These are phyloP conservation scores for Pachysandra terminalis DNA, from an alignment of 164 flowering plant genomes.

Conservation along the genomic window DNA sequence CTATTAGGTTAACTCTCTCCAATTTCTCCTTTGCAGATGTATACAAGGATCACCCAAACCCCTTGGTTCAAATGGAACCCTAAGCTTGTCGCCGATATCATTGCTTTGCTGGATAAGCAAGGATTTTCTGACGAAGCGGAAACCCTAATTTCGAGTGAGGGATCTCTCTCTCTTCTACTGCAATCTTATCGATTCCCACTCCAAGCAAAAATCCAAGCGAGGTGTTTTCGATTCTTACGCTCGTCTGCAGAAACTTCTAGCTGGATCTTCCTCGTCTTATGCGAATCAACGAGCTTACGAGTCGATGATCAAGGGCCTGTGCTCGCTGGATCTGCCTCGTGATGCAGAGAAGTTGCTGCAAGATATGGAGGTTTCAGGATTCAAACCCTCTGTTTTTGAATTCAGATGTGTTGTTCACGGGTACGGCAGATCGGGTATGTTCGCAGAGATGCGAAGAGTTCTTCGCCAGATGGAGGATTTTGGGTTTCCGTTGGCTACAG, in stretches of 20 bases:
- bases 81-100: conserved; percentile 53
- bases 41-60: conserved; percentile 45
- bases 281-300: conserved; percentile 42
- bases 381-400: conserved; percentile 50
- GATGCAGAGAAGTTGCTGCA: conserved; percentile 56
- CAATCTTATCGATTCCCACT: conserved; percentile 44
- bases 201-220: conserved; percentile 33
- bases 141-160: conserved; percentile 37
- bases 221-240: conserved; percentile 37
- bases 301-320: conserved; percentile 50
- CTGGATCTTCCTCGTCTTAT: conserved; percentile 33
- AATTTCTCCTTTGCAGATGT: conserved; percentile 40
- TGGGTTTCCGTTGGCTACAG: conserved; percentile 52
- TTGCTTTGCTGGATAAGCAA: conserved; percentile 47
- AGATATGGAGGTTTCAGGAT: conserved; percentile 50
- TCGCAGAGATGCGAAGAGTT: conserved; percentile 51
- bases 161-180: conserved; percentile 51
- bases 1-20: too few species aligned
- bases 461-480: conserved; percentile 44
- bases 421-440: conserved; percentile 60
- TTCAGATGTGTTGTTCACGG: conserved; percentile 48
- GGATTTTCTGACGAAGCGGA: conserved; percentile 40
- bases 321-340: conserved; percentile 41
- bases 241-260: conserved; percentile 29
- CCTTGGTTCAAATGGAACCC: conserved; percentile 76